These are phyloP conservation scores for Lactuca saligna DNA, from an alignment of 129 eudicot species.

Conservation along the genomic window DNA sequence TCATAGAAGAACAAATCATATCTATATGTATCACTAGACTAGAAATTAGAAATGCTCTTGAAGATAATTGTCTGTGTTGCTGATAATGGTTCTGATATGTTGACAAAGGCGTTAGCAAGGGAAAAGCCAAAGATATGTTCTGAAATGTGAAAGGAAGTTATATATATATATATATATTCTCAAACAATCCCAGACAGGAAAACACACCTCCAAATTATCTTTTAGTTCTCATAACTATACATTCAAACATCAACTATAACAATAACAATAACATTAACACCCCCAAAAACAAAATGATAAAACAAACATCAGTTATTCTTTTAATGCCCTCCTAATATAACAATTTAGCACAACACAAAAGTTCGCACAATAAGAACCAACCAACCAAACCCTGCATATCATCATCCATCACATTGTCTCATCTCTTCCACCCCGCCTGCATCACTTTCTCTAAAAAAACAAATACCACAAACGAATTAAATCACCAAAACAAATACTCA, in stretches of 20 bases:
- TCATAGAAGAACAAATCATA: too few relatives aligned
- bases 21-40: too few relatives aligned
- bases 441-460: constrained; percentile 53
- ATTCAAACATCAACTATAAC: constrained; percentile 32
- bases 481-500: not conserved
- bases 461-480: constrained; percentile 9
- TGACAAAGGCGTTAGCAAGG: too few relatives aligned
- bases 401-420: constrained; percentile 27
- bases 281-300: constrained; percentile 50
- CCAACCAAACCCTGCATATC: constrained; percentile 18
- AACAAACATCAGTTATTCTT: constrained; percentile 46
- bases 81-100: too few relatives aligned
- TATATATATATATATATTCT: constrained; percentile 4
- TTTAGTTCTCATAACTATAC: constrained; percentile 36
- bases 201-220: constrained; percentile 29
- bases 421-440: constrained; percentile 73
- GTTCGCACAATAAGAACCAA: constrained; percentile 28
- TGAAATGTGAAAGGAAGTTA: too few relatives aligned
- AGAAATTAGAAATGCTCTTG: too few relatives aligned
- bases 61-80: too few relatives aligned
- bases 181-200: constrained; percentile 14
- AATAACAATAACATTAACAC: not conserved
- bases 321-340: constrained; percentile 15
- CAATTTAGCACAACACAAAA: constrained; percentile 36
- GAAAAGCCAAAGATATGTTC: too few relatives aligned